Conservation (phyloP, 768 basidiomycete genomes). For the Sistotremastrum suecicum region DNA sequence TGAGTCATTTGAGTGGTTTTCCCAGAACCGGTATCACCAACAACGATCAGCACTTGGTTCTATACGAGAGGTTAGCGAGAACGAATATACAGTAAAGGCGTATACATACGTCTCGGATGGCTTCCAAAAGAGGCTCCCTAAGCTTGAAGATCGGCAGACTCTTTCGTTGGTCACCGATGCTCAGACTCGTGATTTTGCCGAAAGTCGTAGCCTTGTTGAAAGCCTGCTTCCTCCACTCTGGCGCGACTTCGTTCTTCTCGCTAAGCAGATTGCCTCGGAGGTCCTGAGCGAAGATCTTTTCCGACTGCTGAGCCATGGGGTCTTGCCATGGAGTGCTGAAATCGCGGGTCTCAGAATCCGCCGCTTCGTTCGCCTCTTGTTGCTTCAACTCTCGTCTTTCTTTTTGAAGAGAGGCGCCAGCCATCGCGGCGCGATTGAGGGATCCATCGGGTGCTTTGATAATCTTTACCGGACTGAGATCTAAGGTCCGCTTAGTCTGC, state of each 20-base stretch:
- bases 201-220: constrained; percentile 95
- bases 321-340: constrained; percentile 96
- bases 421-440: constrained; percentile 86
- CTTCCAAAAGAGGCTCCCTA: constrained; percentile 76
- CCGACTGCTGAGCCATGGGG: constrained; percentile 84
- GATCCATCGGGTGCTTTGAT: constrained; percentile 98
- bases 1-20: constrained; percentile 99
- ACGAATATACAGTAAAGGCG: not conserved
- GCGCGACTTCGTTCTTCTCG: constrained; percentile 68
- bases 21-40: constrained; percentile 97
- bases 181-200: constrained; percentile 80
- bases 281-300: constrained; percentile 89
- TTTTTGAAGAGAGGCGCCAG: constrained; percentile 86
- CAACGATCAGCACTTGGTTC: constrained; percentile 96
- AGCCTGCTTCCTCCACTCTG: constrained; percentile 83
- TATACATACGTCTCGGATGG: constrained; percentile 68
- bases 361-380: constrained; percentile 88
- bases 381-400: constrained; percentile 89
- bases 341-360: constrained; percentile 88
- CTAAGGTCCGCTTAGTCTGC: constrained; percentile 90
- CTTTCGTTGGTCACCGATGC: constrained; percentile 88
- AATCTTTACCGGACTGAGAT: constrained; percentile 94
- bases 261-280: constrained; percentile 68
- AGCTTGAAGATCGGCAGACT: constrained; percentile 92
- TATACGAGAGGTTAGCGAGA: constrained; percentile 19